These are phyloP conservation scores for Mycotypha africana DNA, from an alignment of 371 early-diverging fungal genomes.

Conservation along the genomic window DNA sequence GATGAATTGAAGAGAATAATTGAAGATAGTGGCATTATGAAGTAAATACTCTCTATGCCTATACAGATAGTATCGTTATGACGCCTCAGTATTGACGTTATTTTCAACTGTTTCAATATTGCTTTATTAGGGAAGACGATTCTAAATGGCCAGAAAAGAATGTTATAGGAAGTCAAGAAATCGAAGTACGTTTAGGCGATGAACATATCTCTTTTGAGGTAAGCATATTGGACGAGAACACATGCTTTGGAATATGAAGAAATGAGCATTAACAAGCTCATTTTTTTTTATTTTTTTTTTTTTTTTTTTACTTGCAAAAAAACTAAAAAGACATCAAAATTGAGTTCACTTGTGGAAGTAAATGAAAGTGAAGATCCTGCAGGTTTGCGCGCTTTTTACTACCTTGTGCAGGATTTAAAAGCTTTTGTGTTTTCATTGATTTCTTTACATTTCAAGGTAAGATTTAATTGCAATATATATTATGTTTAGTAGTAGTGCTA, in stretches of 20 bases:
- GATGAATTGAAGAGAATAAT: conserved; percentile 87
- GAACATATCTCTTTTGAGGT: conserved; percentile 94
- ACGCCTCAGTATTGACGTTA: not conserved
- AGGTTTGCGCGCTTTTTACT: conserved; percentile 91
- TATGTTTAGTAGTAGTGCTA: no score
- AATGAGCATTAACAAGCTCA: not conserved
- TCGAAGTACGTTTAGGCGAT: conserved; percentile 87
- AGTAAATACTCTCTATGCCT: no score
- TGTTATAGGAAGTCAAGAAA: conserved; percentile 88
- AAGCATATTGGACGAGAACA: conserved; percentile 4
- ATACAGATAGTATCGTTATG: no score
- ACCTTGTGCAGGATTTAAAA: conserved; percentile 96
- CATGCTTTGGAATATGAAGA: no score
- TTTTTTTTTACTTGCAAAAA: no score
- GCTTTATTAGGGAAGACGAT: conserved; percentile 88
- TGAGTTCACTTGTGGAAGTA: conserved; percentile 90
- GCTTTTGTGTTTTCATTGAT: conserved; percentile 93
- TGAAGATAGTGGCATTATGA: conserved; percentile 84
- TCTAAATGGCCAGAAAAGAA: conserved; percentile 89
- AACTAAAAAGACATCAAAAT: conserved; percentile 92
- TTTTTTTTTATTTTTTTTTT: no score
- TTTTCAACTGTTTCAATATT: not conserved
- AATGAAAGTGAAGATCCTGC: conserved; percentile 90
- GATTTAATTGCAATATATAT: no score
- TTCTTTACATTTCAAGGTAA: conserved; percentile 94